Percentiles rank a stretch among this genome's conserved stretches.
Evolutionary conservation across 129 eudicot genomes (phyloP).

Genomic region (Kitagawia praeruptora): DNA sequence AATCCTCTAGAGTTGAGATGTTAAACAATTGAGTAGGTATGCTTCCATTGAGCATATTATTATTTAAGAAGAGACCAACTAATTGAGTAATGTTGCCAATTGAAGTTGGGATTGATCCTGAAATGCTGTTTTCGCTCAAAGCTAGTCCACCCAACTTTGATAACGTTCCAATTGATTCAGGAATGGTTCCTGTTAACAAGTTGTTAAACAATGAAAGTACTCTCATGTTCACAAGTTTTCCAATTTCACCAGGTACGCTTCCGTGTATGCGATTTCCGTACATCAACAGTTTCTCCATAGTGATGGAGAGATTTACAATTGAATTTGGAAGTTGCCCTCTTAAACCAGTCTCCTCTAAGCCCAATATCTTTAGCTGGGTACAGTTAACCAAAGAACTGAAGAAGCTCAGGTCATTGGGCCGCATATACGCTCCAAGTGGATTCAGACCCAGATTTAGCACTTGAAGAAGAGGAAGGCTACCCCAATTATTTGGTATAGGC

Average conservation of each 20-base stretch:
- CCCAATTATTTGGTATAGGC: too few species aligned
- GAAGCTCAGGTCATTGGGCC: constrained; percentile 8
- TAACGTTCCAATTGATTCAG: neutral
- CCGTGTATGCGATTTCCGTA: constrained; percentile 6
- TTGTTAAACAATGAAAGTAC: neutral
- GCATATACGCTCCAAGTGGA: too few species aligned
- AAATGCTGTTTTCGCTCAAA: neutral
- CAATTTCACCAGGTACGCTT: neutral
- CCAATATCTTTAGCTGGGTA: neutral
- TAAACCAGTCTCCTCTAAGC: neutral
- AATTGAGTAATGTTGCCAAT: neutral
- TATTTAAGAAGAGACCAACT: neutral
- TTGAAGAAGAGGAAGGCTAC: too few species aligned
- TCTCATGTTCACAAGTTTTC: neutral
- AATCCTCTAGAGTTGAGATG: neutral
- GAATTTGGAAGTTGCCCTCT: constrained; percentile 3
- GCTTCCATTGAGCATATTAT: neutral
- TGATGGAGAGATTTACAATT: neutral
- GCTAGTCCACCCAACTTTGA: neutral
- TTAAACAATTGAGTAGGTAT: neutral
- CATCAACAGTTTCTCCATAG: neutral
- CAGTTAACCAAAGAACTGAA: neutral
- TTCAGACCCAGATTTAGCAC: too few species aligned
- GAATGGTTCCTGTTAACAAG: neutral
- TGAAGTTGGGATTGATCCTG: neutral